Conservation (phyloP, 139 green algal species). For the Closterium sp. region DNA sequence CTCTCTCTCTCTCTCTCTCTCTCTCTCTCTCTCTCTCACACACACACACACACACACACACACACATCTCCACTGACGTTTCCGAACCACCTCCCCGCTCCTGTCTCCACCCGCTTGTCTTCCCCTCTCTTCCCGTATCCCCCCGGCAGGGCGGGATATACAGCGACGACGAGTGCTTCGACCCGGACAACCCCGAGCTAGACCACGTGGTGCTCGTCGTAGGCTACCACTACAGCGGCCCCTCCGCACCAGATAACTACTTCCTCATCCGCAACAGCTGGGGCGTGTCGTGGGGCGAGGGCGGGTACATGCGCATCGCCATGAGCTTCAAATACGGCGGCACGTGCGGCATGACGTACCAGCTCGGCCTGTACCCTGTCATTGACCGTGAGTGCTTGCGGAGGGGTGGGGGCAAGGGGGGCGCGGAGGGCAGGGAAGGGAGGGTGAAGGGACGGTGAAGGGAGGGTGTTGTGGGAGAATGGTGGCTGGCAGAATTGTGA, state of each 20-base stretch:
- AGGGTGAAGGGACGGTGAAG: no score
- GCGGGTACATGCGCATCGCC: neutral
- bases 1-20: no score
- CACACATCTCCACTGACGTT: neutral
- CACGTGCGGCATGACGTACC: neutral
- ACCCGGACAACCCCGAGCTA: neutral
- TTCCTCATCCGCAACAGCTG: neutral
- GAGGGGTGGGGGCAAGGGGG: no score
- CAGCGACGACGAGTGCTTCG: neutral
- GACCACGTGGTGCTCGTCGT: neutral
- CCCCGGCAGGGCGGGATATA: neutral
- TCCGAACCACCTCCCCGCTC: neutral
- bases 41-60: no score
- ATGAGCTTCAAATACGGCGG: neutral
- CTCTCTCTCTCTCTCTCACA: no score
- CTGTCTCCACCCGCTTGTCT: neutral
- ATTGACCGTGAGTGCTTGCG: neutral
- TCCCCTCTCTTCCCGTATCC: neutral
- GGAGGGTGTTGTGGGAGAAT: neutral
- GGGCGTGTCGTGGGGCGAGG: neutral
- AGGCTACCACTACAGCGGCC: neutral
- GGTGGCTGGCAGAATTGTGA: no score
- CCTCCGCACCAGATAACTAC: neutral
- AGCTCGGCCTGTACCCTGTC: neutral
- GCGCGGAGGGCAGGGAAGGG: neutral